phyloP scores from a whole-genome alignment of 345 rosid species.

The Populus davidiana region DNA sequence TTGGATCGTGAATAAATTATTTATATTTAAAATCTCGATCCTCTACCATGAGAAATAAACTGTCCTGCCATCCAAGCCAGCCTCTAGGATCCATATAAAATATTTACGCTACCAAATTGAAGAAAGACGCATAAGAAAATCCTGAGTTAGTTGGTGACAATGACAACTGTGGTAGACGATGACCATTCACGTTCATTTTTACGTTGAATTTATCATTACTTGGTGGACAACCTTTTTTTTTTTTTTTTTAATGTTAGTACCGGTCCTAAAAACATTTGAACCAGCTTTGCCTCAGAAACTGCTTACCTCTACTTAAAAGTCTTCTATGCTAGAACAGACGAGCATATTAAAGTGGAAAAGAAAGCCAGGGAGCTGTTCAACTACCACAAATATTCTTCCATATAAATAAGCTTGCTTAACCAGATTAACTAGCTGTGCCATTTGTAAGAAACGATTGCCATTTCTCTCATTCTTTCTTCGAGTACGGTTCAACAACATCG shows the following conservation, averaged over 20 bases:
- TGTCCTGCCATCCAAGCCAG: too few species aligned
- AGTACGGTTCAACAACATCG: constrained; percentile 40
- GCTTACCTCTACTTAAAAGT: not conserved
- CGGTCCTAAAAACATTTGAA: not conserved
- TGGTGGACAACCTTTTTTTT: not conserved
- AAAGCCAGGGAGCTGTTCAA: constrained; percentile 25
- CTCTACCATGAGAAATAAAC: too few species aligned
- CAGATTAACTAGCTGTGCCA: constrained; percentile 5
- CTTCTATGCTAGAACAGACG: not conserved
- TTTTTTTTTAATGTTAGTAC: not conserved
- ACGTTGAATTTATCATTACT: not conserved
- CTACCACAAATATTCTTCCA: constrained; percentile 22
- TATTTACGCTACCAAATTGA: too few species aligned
- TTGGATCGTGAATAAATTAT: not conserved
- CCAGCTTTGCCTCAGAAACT: not conserved
- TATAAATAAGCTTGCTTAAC: constrained; percentile 13
- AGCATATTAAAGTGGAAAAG: not conserved
- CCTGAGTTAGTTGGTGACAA: too few species aligned
- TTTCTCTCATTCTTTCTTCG: constrained; percentile 23
- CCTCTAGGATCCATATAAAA: too few species aligned
- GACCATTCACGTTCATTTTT: too few species aligned
- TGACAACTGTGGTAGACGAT: too few species aligned
- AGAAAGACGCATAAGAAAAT: not conserved
- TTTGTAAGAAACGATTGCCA: not conserved
- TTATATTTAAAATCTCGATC: too few species aligned